These are phyloP conservation scores for Acacia acuminata DNA, from an alignment of 306 rosid genomes.

Conservation along the genomic window DNA sequence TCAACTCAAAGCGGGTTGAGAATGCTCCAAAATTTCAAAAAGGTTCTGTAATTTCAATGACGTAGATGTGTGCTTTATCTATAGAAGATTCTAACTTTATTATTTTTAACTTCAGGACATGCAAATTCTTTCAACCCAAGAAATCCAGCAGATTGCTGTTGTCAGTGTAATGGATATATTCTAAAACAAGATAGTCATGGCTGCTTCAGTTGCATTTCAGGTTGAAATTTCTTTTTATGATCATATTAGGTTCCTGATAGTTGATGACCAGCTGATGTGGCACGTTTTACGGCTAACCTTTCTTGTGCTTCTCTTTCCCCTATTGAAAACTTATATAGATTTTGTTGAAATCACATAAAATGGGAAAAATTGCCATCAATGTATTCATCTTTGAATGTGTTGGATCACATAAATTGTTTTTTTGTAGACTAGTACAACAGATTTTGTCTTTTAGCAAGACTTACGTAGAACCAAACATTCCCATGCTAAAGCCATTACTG, in stretches of 20 bases:
- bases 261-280: neutral
- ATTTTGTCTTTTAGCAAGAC: neutral
- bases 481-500: neutral
- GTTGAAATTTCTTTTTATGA: slow-evolving; percentile 43
- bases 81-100: slow-evolving; percentile 29
- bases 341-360: neutral
- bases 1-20: slow-evolving; percentile 66
- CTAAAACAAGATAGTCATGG: slow-evolving; percentile 60
- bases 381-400: slow-evolving; percentile 2
- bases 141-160: slow-evolving; percentile 53
- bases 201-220: slow-evolving; percentile 72
- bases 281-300: slow-evolving; percentile 17
- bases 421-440: neutral
- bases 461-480: neutral
- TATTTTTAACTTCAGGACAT: slow-evolving; percentile 50
- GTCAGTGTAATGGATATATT: slow-evolving; percentile 63
- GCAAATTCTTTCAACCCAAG: slow-evolving; percentile 58
- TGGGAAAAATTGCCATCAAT: no score
- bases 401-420: slow-evolving; percentile 19
- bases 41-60: slow-evolving; percentile 23
- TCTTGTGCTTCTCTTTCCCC: slow-evolving; percentile 8
- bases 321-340: neutral
- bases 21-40: slow-evolving; percentile 35
- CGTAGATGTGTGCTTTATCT: slow-evolving; percentile 5
- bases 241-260: slow-evolving; percentile 10